Evolutionary conservation across 257 asterid species (phyloP), one percentile per base, ranked within the genome.

Genomic region (Ilex asprella): DNA sequence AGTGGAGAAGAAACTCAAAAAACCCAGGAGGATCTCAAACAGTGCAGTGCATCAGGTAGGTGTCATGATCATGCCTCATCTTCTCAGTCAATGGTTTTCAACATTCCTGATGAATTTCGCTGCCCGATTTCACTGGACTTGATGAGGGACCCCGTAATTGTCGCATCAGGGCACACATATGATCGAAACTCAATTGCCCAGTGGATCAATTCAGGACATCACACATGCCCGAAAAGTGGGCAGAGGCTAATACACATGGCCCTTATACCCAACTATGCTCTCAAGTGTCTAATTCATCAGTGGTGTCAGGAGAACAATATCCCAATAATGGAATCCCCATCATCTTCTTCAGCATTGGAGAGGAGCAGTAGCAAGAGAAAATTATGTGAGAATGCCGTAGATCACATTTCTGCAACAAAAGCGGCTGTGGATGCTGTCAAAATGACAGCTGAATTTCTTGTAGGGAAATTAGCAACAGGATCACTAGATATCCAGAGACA

Each of bases 201-300:
- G 76, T 87, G 97, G 97, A 85, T 87, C 69, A 83, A 90, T 58
- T 81, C 97, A 2, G 97, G 97, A 21, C 90, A 90, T 58, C 85
- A 81, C 62, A 85, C 93, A 2, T 90, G 96, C 68, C 97, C 97
- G 0, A 90, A 83, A 73, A 90, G 92, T 32, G 96, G 95, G 79
- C 92, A 85, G 62, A 76, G 90, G 78, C 75, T 90, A 58, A 83
- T 87, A 58, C 95, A 90, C 73, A 83, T 85, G 94, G 95, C 95
- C 29, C 86, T 90, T 12, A 90, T 85, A 49, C 95, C 95, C 3
- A 90, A 90, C 70, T 87, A 87, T 50, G 84, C 92, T 12, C 51
- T 90, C 67, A 87, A 69, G 71, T 78, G 87, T 58, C 71, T 90
- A 67, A 80, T 85, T 67, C 85, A 80, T 6, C 90, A 90, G 65